Evolutionary conservation across 2,329 filamentous ascomycete species (phyloP).

Genomic region (Neofusicoccum ribis): DNA sequence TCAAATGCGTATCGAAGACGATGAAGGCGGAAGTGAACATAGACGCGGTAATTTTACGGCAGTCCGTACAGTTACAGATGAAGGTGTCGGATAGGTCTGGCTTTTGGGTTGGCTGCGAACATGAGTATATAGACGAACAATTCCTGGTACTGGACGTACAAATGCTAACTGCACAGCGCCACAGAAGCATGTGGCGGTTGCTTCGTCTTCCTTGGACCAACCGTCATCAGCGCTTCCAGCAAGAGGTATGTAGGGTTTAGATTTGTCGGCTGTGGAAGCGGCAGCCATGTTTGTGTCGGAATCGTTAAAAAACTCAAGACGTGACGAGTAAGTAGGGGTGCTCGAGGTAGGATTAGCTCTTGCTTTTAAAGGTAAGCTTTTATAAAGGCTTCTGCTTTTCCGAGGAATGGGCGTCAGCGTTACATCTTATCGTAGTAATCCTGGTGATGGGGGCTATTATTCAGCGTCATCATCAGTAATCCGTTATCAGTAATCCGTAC

Average conservation of each 20-base stretch:
- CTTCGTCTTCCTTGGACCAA: constrained; percentile 27
- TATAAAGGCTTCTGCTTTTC: no score
- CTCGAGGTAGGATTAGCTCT: no score
- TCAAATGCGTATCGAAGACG: constrained; percentile 48
- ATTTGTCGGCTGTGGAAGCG: constrained; percentile 16
- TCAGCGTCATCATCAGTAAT: no score
- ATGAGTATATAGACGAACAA: no score
- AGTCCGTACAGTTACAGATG: constrained; percentile 63
- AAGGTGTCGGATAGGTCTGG: constrained; percentile 54
- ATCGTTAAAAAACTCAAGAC: no score
- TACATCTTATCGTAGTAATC: no score
- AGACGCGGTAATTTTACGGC: constrained; percentile 61
- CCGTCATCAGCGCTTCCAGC: constrained; percentile 26
- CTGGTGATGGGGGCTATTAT: no score
- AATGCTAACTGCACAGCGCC: constrained; percentile 31
- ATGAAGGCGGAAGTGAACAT: constrained; percentile 62
- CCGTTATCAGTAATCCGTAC: no score
- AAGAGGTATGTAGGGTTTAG: constrained; percentile 27
- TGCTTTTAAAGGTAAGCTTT: no score
- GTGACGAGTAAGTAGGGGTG: no score
- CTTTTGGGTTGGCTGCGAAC: constrained; percentile 44
- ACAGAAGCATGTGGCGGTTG: constrained; percentile 34
- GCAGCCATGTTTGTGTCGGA: no score
- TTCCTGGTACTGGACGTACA: constrained; percentile 19
- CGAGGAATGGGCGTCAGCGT: no score